Evolutionary conservation across 805 yeast species (phyloP).

Genomic region (Kodamaea jinghongensis): DNA sequence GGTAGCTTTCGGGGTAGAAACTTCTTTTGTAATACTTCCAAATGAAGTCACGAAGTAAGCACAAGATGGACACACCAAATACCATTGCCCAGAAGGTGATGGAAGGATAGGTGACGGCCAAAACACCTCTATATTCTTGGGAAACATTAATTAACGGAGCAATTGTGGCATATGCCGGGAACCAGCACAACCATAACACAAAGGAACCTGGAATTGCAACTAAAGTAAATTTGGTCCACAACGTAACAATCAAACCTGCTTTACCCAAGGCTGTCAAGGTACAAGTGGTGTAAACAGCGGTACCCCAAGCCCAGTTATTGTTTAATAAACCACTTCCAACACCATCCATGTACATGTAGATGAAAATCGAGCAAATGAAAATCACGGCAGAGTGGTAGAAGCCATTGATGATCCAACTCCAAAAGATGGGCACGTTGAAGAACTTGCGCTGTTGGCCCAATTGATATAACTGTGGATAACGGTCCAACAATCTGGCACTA

Average conservation of each 20-base stretch:
- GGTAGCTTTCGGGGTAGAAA: constrained; percentile 89
- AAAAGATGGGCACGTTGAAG: constrained; percentile 86
- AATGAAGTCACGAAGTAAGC: constrained; percentile 80
- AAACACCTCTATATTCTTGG: constrained; percentile 77
- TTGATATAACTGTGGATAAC: constrained; percentile 90
- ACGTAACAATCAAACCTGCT: constrained; percentile 86
- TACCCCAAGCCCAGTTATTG: constrained; percentile 95
- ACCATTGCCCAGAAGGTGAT: constrained; percentile 80
- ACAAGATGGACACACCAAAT: constrained; percentile 70
- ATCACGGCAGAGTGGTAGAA: constrained; percentile 89
- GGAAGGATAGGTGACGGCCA: constrained; percentile 72
- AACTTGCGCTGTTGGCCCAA: constrained; percentile 87
- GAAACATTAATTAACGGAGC: constrained; percentile 86
- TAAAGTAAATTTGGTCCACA: constrained; percentile 93
- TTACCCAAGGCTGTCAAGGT: constrained; percentile 88
- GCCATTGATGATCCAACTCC: constrained; percentile 98
- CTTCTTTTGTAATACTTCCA: constrained; percentile 95
- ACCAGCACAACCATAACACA: constrained; percentile 74
- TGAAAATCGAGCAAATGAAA: constrained; percentile 66
- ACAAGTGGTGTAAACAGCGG: constrained; percentile 83
- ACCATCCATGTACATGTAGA: constrained; percentile 66
- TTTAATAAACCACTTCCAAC: constrained; percentile 66
- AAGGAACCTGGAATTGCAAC: constrained; percentile 95
- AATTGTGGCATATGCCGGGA: constrained; percentile 81
- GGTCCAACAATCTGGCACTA: constrained; percentile 80